Conservation (phyloP, 2,329 filamentous ascomycete species). For the Cercospora sp. region DNA sequence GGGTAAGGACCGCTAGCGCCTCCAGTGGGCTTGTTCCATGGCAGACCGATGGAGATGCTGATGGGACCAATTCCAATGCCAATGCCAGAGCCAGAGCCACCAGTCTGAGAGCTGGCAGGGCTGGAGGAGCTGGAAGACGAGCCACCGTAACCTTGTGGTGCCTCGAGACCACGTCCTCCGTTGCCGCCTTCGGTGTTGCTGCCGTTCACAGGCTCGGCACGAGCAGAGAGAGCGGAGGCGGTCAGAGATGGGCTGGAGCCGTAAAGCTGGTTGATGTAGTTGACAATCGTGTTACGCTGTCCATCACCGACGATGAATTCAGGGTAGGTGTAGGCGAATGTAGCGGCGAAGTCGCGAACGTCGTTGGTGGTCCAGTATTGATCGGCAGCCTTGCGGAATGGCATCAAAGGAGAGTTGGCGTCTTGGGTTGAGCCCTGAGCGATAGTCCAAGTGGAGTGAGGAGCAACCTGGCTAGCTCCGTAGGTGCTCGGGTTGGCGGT, state of each 20-base stretch:
- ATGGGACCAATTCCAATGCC: constrained; percentile 17
- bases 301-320: constrained; percentile 56
- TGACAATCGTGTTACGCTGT: constrained; percentile 52
- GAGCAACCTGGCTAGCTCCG: constrained; percentile 56
- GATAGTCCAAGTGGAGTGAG: constrained; percentile 63
- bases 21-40: constrained; percentile 11
- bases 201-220: constrained; percentile 8
- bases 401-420: constrained; percentile 40
- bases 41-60: constrained; percentile 16
- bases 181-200: background rate
- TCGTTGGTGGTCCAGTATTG: constrained; percentile 68
- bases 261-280: constrained; percentile 57
- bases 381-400: constrained; percentile 62
- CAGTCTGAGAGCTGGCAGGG: background rate
- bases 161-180: background rate
- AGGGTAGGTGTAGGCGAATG: constrained; percentile 73
- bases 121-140: constrained; percentile 11
- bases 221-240: constrained; percentile 16
- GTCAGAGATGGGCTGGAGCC: constrained; percentile 39
- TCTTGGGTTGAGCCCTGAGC: constrained; percentile 50
- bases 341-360: constrained; percentile 61
- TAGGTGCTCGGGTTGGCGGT: constrained; percentile 67
- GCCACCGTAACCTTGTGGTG: background rate
- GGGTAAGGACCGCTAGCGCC: constrained; percentile 8
- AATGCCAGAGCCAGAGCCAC: constrained; percentile 7